Evolutionary conservation across 2,329 filamentous ascomycete genomes (phyloP), one percentile per base, ranked within the genome.

Genomic region (Nemania sp.): DNA sequence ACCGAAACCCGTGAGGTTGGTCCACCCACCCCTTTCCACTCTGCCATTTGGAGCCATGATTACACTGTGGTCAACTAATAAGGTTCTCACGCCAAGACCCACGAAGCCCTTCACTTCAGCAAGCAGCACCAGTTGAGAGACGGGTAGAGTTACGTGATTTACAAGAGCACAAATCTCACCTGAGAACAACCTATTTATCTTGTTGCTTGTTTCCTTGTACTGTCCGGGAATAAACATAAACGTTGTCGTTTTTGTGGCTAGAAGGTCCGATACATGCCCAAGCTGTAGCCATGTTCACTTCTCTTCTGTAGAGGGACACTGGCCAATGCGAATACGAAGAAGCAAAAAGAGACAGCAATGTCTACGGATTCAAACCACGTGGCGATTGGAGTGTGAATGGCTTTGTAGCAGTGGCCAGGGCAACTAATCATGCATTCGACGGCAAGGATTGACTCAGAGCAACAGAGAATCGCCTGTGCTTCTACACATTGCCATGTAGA

Each of bases 11-110:
- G 49, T 44, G 52, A 61, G 47, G 26, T 44, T 54, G 57, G 52
- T 54, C 40, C 46, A 36, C 50, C 41, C 57, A 49, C 48, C 56
- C 51, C 56, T 57, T 43, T 60, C 48, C 43, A 52, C 56, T 52
- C 54, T 51, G 46, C 40, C 50, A 45, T 43, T 41, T 36, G 20
- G 17, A 52, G 48, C 24, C 51, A 57, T 51, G 48, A 17, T 3
- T 26, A 37, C 36, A 37, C 36, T 30, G 12, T 40, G 37, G 39
- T 26, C 36, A 30, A 49, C 44, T 55, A 56, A 60, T 63, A 63
- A 61, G 59, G 61, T 63, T 63, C 61, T 63, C 59, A 63, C 61
- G 61, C 61, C 59, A 61, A 61, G 59, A 46, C 34, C 26, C 41
- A 23, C 34, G 24, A 31, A n/a, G 30, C 36, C 34, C 30, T 46